Evolutionary conservation across 1,284 basidiomycete species (phyloP).

Genomic region (Irpex sp.): DNA sequence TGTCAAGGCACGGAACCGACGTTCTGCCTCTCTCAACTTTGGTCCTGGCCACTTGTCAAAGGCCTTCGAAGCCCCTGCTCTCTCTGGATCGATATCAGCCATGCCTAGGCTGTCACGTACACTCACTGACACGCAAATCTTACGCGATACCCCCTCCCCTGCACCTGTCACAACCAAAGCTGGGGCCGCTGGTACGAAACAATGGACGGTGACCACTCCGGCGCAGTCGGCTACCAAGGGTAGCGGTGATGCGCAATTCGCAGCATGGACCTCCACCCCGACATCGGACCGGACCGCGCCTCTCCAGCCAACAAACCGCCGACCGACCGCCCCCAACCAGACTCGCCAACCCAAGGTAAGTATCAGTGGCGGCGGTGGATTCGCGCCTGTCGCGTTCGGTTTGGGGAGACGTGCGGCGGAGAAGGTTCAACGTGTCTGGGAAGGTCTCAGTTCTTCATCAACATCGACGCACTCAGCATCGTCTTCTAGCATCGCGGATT

Average conservation of each 20-base stretch:
- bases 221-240: slow-evolving; percentile 31
- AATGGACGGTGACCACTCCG: slow-evolving; percentile 31
- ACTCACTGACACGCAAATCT: slow-evolving; percentile 13
- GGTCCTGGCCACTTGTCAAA: slow-evolving; percentile 22
- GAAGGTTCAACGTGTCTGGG: slow-evolving; percentile 65
- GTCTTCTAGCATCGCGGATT: slow-evolving; percentile 22
- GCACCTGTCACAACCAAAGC: slow-evolving; percentile 29
- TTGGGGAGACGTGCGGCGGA: slow-evolving; percentile 65
- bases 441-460: slow-evolving; percentile 41
- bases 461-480: slow-evolving; percentile 37
- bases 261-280: slow-evolving; percentile 40
- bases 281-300: slow-evolving; percentile 12
- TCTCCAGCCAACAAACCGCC: slow-evolving; percentile 8
- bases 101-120: slow-evolving; percentile 6
- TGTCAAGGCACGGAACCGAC: slow-evolving; percentile 44
- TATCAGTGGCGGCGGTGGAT: slow-evolving; percentile 47
- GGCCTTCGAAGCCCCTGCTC: background rate
- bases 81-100: background rate
- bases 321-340: slow-evolving; percentile 23
- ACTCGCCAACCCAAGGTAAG: slow-evolving; percentile 65
- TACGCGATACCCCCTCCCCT: slow-evolving; percentile 5
- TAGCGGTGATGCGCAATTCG: slow-evolving; percentile 46
- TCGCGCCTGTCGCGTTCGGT: slow-evolving; percentile 61
- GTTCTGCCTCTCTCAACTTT: slow-evolving; percentile 61
- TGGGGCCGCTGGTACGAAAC: slow-evolving; percentile 40